phyloP scores from a whole-genome alignment of 768 basidiomycete species.

The Lentinula detonsa region DNA sequence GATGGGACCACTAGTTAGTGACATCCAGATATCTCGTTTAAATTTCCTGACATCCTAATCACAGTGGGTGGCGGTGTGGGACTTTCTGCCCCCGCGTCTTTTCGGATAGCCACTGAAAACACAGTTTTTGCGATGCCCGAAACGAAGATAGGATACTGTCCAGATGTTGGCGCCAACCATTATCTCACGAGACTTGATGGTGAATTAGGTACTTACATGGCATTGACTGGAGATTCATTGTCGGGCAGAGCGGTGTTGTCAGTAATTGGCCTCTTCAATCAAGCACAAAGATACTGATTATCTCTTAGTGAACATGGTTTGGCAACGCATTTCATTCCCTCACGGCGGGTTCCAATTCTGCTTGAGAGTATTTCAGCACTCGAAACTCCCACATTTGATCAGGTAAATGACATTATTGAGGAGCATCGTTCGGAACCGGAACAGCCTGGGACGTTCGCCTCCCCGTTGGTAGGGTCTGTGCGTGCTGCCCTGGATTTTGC shows the following conservation, averaged over 20 bases:
- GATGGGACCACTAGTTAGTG: constrained; percentile 88
- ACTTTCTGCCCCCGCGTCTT: constrained; percentile 74
- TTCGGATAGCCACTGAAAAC: constrained; percentile 91
- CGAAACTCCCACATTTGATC: constrained; percentile 33
- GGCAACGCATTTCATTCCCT: constrained; percentile 90
- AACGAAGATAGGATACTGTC: constrained; percentile 84
- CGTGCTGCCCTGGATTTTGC: constrained; percentile 78
- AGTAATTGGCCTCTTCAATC: constrained; percentile 24
- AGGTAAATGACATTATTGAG: constrained; percentile 53
- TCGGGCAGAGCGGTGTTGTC: constrained; percentile 83
- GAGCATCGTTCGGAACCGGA: constrained; percentile 71
- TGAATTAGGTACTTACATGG: constrained; percentile 89
- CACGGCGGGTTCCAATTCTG: constrained; percentile 65
- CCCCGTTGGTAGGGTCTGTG: constrained; percentile 47
- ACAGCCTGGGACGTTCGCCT: constrained; percentile 43
- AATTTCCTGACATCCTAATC: constrained; percentile 2
- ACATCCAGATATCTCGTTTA: constrained; percentile 2
- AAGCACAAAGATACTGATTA: constrained; percentile 3
- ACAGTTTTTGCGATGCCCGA: constrained; percentile 96
- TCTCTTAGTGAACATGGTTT: constrained; percentile 76
- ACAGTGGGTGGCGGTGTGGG: constrained; percentile 96
- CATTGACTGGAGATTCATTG: constrained; percentile 69
- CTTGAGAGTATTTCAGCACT: constrained; percentile 59
- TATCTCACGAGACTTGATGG: constrained; percentile 91
- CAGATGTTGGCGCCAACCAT: constrained; percentile 91